A percentile compares a stretch with the other conserved stretches of the same genome.
These are phyloP conservation scores for Neofusicoccum laricinum DNA, from an alignment of 2,329 filamentous ascomycete genomes.

Conservation along the genomic window DNA sequence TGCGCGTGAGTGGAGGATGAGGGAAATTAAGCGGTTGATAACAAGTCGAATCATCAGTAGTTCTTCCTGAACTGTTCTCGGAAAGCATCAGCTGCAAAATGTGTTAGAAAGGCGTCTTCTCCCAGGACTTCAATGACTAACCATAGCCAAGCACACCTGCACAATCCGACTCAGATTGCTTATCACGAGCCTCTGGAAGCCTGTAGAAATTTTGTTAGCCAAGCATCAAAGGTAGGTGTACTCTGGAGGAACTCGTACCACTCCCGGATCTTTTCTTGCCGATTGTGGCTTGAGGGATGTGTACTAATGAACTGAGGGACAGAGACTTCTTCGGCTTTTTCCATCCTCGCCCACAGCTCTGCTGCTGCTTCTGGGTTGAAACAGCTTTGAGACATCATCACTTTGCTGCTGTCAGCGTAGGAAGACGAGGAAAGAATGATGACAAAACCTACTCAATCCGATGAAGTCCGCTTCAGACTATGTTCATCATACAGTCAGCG, in stretches of 20 bases:
- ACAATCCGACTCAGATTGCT: conserved; percentile 34
- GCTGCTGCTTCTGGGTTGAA: conserved; percentile 68
- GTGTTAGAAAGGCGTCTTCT: neutral
- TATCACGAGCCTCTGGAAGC: conserved; percentile 40
- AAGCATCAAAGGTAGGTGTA: conserved; percentile 1
- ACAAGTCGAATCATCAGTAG: neutral
- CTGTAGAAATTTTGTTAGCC: neutral
- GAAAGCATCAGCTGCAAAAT: neutral
- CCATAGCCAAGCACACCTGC: neutral
- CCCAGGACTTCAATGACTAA: neutral
- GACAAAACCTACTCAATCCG: conserved; percentile 53
- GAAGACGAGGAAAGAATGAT: neutral
- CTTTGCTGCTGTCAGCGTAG: conserved; percentile 24
- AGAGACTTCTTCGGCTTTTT: conserved; percentile 47
- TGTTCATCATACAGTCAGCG: conserved; percentile 15
- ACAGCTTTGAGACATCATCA: conserved; percentile 81
- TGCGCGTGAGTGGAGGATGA: neutral
- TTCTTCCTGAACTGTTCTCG: neutral
- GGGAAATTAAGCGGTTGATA: no score
- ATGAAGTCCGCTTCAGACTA: conserved; percentile 77
- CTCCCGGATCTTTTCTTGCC: conserved; percentile 63
- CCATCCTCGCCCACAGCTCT: conserved; percentile 63
- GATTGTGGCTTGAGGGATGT: conserved; percentile 67
- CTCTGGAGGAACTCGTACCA: conserved; percentile 40
- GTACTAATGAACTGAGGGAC: conserved; percentile 72